Evolutionary conservation across 768 basidiomycete genomes (phyloP), one percentile per base, ranked within the genome.

Genomic region (Suillus variegatus): DNA sequence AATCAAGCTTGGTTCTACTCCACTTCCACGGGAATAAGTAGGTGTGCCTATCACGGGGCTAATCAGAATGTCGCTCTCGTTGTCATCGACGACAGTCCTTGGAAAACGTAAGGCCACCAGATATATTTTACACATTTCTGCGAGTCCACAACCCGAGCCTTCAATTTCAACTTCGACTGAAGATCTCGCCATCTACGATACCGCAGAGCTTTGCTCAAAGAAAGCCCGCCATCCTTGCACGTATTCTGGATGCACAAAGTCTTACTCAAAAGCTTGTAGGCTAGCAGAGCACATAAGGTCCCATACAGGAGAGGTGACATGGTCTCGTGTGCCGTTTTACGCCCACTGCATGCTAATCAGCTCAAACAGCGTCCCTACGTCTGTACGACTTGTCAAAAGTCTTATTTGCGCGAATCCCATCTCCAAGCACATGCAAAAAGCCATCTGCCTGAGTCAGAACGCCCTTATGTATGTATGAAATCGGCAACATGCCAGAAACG

Each of bases 281-380:
- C 80, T 99, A 64, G 86, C 85, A 55, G 96, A 98, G 76, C 97
- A 99, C 73, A 82, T 89, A 68, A 84, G 95, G 43, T 88, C 90
- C 9, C 97, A 99, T 80, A 95, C 94, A 0, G 95, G 96, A 70
- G 86, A 93, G 80, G 95, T 96, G 55, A 73, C 81, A 71, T n/a
- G 8, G 43, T 25, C 36, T 44, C 36, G 65, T 35, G 14, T 43
- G 38, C 9, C 13, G 8, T 38, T 57, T n/a, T 12, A 62, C 52
- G 65, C 51, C 60, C 38, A 20, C n/a, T 16, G 12, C 12, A 54
- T 58, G 65, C 70, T 66, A 56, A 74, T 56, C 13, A 25, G 9
- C 36, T 57, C 47, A 25, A 43, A 10, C 69, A 97, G 95, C 86
- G 96, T 43, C 96, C 96, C 2, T 96, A 88, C 75, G 76, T 82